Conservation (phyloP, 2,329 filamentous ascomycete species). For the Diaporthe batatas region DNA sequence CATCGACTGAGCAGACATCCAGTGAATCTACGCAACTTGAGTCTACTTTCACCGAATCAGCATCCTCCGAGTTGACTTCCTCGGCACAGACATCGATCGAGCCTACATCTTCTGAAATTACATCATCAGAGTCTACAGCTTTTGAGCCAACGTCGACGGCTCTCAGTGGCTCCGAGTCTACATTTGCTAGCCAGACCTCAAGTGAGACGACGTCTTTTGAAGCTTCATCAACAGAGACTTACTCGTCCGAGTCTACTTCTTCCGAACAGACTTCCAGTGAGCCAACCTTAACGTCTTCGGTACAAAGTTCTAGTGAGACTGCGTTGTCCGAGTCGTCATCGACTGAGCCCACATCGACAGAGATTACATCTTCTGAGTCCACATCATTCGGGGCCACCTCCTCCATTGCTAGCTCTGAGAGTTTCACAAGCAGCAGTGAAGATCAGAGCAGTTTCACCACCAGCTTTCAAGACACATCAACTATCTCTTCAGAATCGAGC, state of each 20-base stretch:
- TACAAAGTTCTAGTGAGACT: neutral
- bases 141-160: neutral
- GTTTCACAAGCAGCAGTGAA: neutral
- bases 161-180: neutral
- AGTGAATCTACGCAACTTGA: neutral
- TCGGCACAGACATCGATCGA: neutral
- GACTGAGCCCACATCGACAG: neutral
- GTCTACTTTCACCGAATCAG: neutral
- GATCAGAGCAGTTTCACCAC: neutral
- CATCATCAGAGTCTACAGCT: neutral
- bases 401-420: neutral
- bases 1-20: neutral
- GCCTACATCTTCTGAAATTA: neutral
- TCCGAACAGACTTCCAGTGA: neutral
- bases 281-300: conserved; percentile 1
- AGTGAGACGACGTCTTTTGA: neutral
- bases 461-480: neutral
- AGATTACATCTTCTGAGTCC: neutral
- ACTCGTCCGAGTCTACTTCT: neutral
- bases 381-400: neutral
- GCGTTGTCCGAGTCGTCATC: neutral
- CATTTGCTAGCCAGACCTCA: neutral
- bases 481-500: conserved; percentile 1
- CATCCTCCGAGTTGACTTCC: neutral
- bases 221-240: neutral